Evolutionary conservation across 257 asterid species (phyloP), one percentile per base, ranked within the genome.

Genomic region (Plantago elongata): DNA sequence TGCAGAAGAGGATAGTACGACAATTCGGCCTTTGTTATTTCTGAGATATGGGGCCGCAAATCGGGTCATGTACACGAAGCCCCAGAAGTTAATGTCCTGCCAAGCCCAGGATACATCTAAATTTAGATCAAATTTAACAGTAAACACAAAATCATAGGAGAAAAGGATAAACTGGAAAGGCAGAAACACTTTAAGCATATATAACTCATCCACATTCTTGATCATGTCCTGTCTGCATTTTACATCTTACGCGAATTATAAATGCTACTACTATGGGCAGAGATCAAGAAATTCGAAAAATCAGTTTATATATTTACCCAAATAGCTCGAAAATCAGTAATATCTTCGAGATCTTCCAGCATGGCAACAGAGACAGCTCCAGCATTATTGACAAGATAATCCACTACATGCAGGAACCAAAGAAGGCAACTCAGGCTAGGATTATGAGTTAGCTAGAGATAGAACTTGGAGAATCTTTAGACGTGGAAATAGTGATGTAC

Each of bases 21-120:
- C 54, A 10, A 89, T 71, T 42, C 81, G 74, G 38, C 95, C 97
- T 55, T 75, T 45, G 65, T 79, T 82, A 73, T 81, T 71, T 58
- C 83, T 67, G 12, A 86, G 80, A 72, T 86, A 73, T 0, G 95
- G 94, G 12, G 73, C 68, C 0, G 89, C 91, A n/a, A 75, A 83
- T 13, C 80, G 68, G 1, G 91, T 83, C 69, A 77, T 78, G 54
- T 79, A 79, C 3, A 79, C 84, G 3, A 46, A 79, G 0, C 91
- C 94, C 91, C 96, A 88, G 70, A 88, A 88, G 75, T 88, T 88
- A 45, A 67, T 58, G 62, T 83, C 96, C 96, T 84, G 66, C 51
- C 70, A 61, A 60, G 15, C 27, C 15, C 37, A 7, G 30, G 9
- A 15, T 12, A 11, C 42, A 40, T 34, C 8, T 34, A 34, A 34